Base-by-base conservation (phyloP, 805 yeast species). In the Cyberlindnera mississippiensis region DNA sequence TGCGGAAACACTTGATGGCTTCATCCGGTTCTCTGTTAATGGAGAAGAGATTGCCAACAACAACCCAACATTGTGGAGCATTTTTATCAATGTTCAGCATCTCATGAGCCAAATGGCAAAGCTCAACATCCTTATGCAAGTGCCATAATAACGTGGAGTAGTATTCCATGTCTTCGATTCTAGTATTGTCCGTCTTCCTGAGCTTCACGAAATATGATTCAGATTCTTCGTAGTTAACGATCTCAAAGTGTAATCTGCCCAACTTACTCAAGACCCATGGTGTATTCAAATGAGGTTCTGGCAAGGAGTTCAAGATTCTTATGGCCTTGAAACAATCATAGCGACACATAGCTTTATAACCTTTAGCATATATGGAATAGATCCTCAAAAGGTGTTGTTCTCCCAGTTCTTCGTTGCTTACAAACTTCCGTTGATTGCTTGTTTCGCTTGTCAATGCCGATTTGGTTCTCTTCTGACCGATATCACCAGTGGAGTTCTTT, bases 71-170 rank as follows among this genome's bases (percentile, higher is more conserved):
- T 50, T 88, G 83, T 6, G 96, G 85, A 11, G 82, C 69, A n/a
- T 71, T 62, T 10, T 78, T 68, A 51, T 83, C 78, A 14, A 80
- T 67, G 44, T 80, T 85, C 48, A 80, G 69, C 32, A 91, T 67
- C 51, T 89, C 96, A 57, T 85, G 86, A 3, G 96, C 85, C 42
- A 93, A 69, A 53, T 74, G 80, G n/a, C 93, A 81, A 38, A 93
- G 69, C 41, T 82, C 90, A 16, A 78, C 76, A 36, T 85, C 89
- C 55, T 81, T 82, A 42, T 85, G 91, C 37, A 89, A 64, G 66
- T 93, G 98, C 99, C 99, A 91, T 44, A 91, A 69, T 22, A 89
- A 68, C 0, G 98, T 91, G 0, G 96, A 88, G 57, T 78, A 89
- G 52, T 81, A 79, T 56, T 93, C 98, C 93, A 91, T 87, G 58